Base-by-base conservation (phyloP, 129 eudicot genomes). In the Saposhnikovia divaricata region DNA sequence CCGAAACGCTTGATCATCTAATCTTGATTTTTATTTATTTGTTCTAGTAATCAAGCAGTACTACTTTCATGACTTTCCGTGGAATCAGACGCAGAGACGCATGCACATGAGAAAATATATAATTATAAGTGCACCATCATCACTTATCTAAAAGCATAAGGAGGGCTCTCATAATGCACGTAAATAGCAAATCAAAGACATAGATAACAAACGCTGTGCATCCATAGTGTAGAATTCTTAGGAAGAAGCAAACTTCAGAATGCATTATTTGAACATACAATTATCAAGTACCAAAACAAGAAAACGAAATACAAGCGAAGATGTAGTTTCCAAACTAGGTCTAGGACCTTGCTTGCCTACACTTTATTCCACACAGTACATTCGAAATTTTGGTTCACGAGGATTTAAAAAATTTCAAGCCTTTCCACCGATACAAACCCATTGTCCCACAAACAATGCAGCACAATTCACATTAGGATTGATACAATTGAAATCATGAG, bases 391-490 rank as follows among this genome's bases (percentile, higher is more conserved):
- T 5, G 8, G 15, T 18, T 72, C 9, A 10, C 2, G 3, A 21
- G 16, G 40, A 12, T 13, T 0, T 11, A 2, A 9, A 27, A 11
- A 2, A 6, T 27, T 31, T 66, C 21, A 66, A 66, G 73, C 75
- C 69, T 42, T 55, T 27, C 92, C 92, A 12, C 82, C 71, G 42
- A 89, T 55, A 63, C 92, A 89, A 82, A 86, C 40, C 87, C 92
- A 86, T 81, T 84, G 87, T 25, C 90, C 90, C 25, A 83, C 78
- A 68, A 89, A 89, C 79, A 86, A 74, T 43, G 77, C 72, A 38
- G 75, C 28, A 75, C 92, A 84, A 42, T 84, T 81, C 78, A 84
- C 79, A 71, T 89, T 86, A 3, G 88, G 92, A 81, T 86, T 89
- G 73, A 89, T 82, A 43, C 66, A 48, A 1, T 59, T 78, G 39